phyloP scores from a whole-genome alignment of 1,284 basidiomycete genomes.

The Earliella scabrosa region DNA sequence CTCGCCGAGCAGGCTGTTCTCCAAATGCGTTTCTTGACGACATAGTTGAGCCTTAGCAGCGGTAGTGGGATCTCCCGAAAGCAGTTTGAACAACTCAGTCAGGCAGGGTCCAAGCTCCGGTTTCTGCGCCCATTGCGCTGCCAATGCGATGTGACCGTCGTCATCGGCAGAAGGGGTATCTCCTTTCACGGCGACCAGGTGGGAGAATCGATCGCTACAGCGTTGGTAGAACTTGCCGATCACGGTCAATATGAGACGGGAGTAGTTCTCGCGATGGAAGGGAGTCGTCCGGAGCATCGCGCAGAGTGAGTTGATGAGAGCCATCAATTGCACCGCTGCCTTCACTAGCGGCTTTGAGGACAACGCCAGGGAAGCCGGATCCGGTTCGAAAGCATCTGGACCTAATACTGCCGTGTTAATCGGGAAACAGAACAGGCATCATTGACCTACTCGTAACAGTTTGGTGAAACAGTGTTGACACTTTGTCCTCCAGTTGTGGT shows the following conservation, averaged over 20 bases:
- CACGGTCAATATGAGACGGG: constrained; percentile 92
- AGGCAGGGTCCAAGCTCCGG: constrained; percentile 80
- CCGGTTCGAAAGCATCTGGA: constrained; percentile 84
- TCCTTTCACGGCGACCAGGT: constrained; percentile 58
- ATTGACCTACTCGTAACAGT: constrained; percentile 69
- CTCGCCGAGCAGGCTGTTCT: constrained; percentile 65
- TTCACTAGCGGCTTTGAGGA: constrained; percentile 80
- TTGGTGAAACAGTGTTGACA: constrained; percentile 86
- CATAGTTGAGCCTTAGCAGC: constrained; percentile 59
- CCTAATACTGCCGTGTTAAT: constrained; percentile 44
- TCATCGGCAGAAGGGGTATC: constrained; percentile 38
- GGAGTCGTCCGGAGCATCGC: constrained; percentile 93
- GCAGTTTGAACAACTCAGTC: constrained; percentile 54
- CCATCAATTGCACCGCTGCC: constrained; percentile 85
- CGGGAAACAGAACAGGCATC: background rate
- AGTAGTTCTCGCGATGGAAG: constrained; percentile 94
- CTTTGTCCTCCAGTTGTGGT: constrained; percentile 95
- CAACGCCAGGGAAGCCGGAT: constrained; percentile 64
- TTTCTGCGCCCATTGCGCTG: constrained; percentile 87
- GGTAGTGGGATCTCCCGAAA: constrained; percentile 43
- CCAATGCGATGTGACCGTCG: constrained; percentile 57
- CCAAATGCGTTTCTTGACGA: constrained; percentile 78
- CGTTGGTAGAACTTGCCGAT: constrained; percentile 97
- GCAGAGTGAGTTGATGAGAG: constrained; percentile 91
- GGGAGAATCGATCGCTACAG: constrained; percentile 88